Conservation (phyloP, 495 filamentous ascomycete species). For the Talaromyces proteolyticus region DNA sequence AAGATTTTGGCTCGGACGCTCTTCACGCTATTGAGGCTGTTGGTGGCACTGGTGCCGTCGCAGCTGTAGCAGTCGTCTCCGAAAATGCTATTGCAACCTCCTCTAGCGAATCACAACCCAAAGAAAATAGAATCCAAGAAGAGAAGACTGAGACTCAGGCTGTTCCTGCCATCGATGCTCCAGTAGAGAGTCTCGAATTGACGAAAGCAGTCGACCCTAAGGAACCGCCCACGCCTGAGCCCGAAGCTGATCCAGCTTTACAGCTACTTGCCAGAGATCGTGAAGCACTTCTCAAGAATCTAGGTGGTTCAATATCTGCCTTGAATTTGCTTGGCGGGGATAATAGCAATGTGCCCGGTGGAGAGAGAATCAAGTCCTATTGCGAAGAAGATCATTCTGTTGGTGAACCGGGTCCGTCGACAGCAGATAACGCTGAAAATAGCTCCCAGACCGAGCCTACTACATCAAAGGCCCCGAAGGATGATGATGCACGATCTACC, state of each 20-base stretch:
- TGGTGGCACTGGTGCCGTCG: constrained; percentile 9
- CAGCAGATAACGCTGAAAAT: constrained; percentile 11
- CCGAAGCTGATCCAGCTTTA: constrained; percentile 32
- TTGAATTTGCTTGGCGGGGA: constrained; percentile 4
- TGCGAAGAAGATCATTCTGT: constrained; percentile 8
- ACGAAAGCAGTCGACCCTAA: constrained; percentile 10
- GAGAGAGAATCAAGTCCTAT: not conserved
- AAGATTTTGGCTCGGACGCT: not conserved
- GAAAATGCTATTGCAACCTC: constrained; percentile 9
- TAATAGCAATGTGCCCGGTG: not conserved
- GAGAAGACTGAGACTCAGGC: constrained; percentile 7
- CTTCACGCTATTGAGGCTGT: constrained; percentile 3
- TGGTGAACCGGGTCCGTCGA: constrained; percentile 13
- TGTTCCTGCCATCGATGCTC: constrained; percentile 9
- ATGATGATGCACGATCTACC: constrained; percentile 25
- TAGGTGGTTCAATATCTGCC: constrained; percentile 6
- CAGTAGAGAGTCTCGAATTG: constrained; percentile 6
- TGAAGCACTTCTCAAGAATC: constrained; percentile 26
- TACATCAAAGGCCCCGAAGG: constrained; percentile 4
- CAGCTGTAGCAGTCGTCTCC: constrained; percentile 6
- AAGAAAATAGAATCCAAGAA: constrained; percentile 9
- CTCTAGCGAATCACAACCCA: constrained; percentile 6
- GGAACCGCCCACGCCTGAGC: constrained; percentile 14
- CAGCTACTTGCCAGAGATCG: constrained; percentile 32
- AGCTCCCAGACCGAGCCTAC: not conserved